Evolutionary conservation across 441 rosid genomes (phyloP).

Genomic region (Hura crepitans): DNA sequence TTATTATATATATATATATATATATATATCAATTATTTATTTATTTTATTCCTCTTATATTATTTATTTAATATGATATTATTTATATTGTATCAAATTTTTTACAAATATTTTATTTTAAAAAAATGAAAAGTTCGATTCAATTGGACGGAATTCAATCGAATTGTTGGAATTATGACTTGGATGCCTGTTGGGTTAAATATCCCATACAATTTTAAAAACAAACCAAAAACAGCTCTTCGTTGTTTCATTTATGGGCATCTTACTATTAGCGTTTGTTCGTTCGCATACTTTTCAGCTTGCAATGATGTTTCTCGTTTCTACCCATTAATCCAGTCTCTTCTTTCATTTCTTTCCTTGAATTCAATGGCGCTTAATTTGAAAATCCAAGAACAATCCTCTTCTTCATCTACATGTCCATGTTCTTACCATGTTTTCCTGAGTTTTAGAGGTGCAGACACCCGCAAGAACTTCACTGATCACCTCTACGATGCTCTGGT

Average conservation of each 20-base stretch:
- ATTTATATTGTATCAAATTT: too few relatives aligned
- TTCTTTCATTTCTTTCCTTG: not conserved
- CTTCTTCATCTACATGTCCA: not conserved
- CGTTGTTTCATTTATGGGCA: not conserved
- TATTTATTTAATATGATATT: too few relatives aligned
- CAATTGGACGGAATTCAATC: too few relatives aligned
- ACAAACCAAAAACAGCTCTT: too few relatives aligned
- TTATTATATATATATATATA: too few relatives aligned
- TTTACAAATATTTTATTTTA: too few relatives aligned
- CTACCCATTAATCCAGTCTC: not conserved
- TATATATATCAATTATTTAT: too few relatives aligned
- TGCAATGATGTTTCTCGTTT: not conserved
- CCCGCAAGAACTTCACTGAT: conserved; percentile 26
- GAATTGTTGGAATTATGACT: too few relatives aligned
- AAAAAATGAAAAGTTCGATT: not conserved
- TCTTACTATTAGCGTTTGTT: not conserved
- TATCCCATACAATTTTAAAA: too few relatives aligned
- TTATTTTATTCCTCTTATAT: too few relatives aligned
- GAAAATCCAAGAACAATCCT: not conserved
- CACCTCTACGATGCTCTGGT: conserved; percentile 24
- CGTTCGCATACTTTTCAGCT: not conserved
- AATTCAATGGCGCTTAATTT: conserved; percentile 8
- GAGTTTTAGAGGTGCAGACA: conserved; percentile 26
- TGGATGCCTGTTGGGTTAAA: too few relatives aligned
- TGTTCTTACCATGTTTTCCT: conserved; percentile 22